Conservation (phyloP, 352 stramenopile species). For the Phytophthora litchii region DNA sequence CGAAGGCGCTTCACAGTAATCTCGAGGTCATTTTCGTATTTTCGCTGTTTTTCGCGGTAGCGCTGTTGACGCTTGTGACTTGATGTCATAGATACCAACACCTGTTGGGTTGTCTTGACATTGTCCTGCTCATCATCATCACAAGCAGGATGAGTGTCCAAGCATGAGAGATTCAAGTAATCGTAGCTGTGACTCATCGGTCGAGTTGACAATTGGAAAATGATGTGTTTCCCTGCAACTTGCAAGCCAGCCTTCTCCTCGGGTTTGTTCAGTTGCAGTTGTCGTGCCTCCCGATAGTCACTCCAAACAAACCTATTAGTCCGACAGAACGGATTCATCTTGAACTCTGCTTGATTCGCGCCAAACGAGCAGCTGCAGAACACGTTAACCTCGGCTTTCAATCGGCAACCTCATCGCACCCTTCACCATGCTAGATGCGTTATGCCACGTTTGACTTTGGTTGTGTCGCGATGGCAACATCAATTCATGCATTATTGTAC, state of each 20-base stretch:
- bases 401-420: no score
- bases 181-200: background rate
- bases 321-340: conserved; percentile 6
- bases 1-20: conserved; percentile 26
- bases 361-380: no score
- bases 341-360: no score
- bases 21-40: conserved; percentile 23
- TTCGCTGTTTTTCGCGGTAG: conserved; percentile 30
- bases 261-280: conserved; percentile 12
- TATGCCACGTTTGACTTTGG: no score
- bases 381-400: no score
- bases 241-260: background rate
- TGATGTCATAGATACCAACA: background rate
- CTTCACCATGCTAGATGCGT: no score
- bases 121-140: background rate
- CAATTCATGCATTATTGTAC: no score
- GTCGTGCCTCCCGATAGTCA: conserved; percentile 1
- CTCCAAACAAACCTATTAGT: background rate
- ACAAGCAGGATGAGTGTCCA: background rate
- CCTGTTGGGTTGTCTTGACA: background rate
- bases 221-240: conserved; percentile 11
- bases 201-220: background rate
- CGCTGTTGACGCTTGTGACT: conserved; percentile 26
- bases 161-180: background rate
- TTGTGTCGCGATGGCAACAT: no score